Evolutionary conservation across 106 monocot genomes (phyloP).

Genomic region (Acanthochlamys bracteata): DNA sequence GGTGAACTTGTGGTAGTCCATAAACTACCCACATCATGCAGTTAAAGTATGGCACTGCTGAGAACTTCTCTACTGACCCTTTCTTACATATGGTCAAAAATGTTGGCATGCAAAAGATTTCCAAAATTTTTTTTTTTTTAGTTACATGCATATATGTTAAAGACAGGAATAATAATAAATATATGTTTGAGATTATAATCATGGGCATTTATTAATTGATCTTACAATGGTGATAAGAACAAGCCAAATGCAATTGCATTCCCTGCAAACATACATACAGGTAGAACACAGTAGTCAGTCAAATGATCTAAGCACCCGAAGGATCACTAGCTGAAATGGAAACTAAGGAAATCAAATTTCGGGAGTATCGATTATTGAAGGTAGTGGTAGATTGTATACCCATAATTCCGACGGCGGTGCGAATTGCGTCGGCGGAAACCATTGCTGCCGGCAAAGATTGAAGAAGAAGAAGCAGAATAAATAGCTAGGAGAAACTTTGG

Average conservation of each 20-base stretch:
- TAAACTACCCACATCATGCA: constrained; percentile 85
- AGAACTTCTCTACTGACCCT: constrained; percentile 73
- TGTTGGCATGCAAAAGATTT: constrained; percentile 59
- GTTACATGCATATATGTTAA: too few species aligned
- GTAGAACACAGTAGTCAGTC: too few species aligned
- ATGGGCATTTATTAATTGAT: too few species aligned
- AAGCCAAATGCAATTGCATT: constrained; percentile 50
- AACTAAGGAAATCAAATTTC: too few species aligned
- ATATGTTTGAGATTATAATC: background rate
- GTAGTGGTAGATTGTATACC: too few species aligned
- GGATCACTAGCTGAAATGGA: too few species aligned
- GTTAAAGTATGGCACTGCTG: constrained; percentile 70
- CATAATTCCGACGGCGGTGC: constrained; percentile 54
- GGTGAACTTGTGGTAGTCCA: constrained; percentile 66
- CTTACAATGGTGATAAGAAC: constrained; percentile 75
- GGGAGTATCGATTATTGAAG: too few species aligned
- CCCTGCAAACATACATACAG: too few species aligned
- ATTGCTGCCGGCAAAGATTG: constrained; percentile 20
- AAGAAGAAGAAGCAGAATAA: background rate
- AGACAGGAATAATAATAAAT: too few species aligned
- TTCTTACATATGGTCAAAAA: constrained; percentile 66
- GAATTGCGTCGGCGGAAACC: constrained; percentile 53
- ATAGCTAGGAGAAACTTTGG: too few species aligned
- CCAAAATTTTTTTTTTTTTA: background rate
- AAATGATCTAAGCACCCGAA: too few species aligned